A percentile compares a stretch with the other conserved stretches of the same genome.
Conservation (phyloP, 2,329 filamentous ascomycete species). For the Colletotrichum falcatum region DNA sequence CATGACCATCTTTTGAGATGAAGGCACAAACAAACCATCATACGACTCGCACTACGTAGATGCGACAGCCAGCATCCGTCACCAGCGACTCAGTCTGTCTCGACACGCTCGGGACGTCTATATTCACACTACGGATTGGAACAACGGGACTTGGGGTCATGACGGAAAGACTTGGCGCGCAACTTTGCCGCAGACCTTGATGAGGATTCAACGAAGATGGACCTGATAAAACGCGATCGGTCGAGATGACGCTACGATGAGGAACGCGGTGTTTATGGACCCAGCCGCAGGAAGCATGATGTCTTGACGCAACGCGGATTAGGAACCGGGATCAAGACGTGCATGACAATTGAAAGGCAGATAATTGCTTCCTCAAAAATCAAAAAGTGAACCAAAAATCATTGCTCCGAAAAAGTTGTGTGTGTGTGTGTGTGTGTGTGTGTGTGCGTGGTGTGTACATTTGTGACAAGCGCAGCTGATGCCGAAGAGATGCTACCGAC, state of each 20-base stretch:
- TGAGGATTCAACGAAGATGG: constrained; percentile 38
- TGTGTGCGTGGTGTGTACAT: no score
- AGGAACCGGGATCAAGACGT: constrained; percentile 34
- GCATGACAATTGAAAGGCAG: constrained; percentile 36
- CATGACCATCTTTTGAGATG: constrained; percentile 55
- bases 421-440: neutral
- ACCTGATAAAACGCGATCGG: constrained; percentile 29
- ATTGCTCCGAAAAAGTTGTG: neutral
- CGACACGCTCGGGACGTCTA: constrained; percentile 28
- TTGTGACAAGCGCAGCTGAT: no score
- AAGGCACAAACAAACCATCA: constrained; percentile 30
- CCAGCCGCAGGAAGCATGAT: constrained; percentile 29
- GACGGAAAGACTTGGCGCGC: constrained; percentile 26
- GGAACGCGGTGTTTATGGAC: constrained; percentile 38
- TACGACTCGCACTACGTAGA: constrained; percentile 18
- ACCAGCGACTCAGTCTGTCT: constrained; percentile 40
- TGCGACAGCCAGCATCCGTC: constrained; percentile 25
- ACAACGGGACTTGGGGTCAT: constrained; percentile 40
- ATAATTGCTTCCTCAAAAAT: constrained; percentile 32
- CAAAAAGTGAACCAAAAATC: constrained; percentile 33
- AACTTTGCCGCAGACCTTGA: constrained; percentile 16
- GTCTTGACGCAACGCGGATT: constrained; percentile 37
- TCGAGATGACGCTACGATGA: constrained; percentile 40
- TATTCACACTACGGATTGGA: constrained; percentile 45
- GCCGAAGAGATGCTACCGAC: no score